These are phyloP conservation scores for Carex cristatella DNA, from an alignment of 176 grass and related monocot species.

Conservation along the genomic window DNA sequence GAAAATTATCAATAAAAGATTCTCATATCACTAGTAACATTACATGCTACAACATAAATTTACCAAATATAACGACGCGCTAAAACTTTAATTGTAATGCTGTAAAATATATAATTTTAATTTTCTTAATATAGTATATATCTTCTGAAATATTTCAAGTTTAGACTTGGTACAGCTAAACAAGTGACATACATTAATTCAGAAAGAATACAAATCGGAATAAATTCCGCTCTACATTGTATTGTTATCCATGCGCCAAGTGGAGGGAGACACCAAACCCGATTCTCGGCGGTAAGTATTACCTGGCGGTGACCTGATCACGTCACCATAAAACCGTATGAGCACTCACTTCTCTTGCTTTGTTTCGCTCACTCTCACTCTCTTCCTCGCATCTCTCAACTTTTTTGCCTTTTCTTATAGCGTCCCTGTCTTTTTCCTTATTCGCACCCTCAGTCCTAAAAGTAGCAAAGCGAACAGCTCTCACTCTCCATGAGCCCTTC, in stretches of 20 bases:
- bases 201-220: neutral
- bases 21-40: neutral
- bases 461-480: slow-evolving; percentile 9
- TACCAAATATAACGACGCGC: neutral
- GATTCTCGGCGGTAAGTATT: slow-evolving; percentile 6
- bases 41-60: neutral
- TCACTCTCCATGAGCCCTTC: neutral
- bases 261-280: neutral
- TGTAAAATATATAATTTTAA: neutral
- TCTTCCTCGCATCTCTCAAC: slow-evolving; percentile 16
- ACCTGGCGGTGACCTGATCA: neutral
- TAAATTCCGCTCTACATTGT: neutral
- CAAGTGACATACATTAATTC: neutral
- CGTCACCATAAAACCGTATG: slow-evolving; percentile 24
- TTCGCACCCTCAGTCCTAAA: slow-evolving; percentile 1
- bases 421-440: slow-evolving; percentile 30
- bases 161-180: neutral
- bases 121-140: neutral
- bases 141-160: neutral
- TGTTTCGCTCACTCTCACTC: slow-evolving; percentile 28
- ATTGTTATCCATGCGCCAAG: neutral
- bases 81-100: neutral
- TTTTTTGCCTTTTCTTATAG: slow-evolving; percentile 16
- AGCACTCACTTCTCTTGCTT: neutral
- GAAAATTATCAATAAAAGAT: neutral